Evolutionary conservation across 1,284 basidiomycete genomes (phyloP), one percentile per base, ranked within the genome.

Genomic region (Peniophora sp.): DNA sequence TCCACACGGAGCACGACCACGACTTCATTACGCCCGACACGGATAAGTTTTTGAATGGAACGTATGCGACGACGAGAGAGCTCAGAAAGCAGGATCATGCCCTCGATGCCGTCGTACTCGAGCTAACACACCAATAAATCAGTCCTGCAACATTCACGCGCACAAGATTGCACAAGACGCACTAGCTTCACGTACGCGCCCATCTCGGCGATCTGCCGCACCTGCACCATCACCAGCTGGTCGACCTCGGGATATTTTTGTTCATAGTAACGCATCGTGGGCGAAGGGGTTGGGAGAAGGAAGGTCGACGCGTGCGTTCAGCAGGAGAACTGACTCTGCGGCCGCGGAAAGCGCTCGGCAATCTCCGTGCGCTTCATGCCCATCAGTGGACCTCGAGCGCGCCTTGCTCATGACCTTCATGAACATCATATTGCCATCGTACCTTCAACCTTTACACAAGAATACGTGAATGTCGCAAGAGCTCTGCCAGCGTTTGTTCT

Each of bases 121-220:
- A 98, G 85, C 93, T 97, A 67, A n/a, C 20, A 52, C 36, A 49
- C 25, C 49, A 19, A 34, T 22, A 35, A 35, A 50, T 43, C 24
- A 27, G 27, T 20, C 5, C 38, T 5, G 19, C 19, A n/a, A 16
- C 38, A n/a, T 36, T 9, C 3, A 20, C 36, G 45, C 43, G 45
- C 25, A 16, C 17, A 50, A 27, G 50, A 38, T n/a, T 45, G 38
- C 39, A 32, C 27, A 27, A 47, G 41, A 74, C 89, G 62, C 59
- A 95, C 92, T 61, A 99, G 79, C 69, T 97, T 97, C 59, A 99
- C 97, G 68, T 99, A 99, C 49, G 97, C 96, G 51, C 97, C 96
- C 95, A 98, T 99, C 71, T 99, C 96, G 53, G 94, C 94, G 62
- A 99, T 99, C 73, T 97, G 92, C 69, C 92, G 91, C 58, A 99